Base-by-base conservation (phyloP, 352 stramenopile species). In the Phytophthora foliorum region DNA sequence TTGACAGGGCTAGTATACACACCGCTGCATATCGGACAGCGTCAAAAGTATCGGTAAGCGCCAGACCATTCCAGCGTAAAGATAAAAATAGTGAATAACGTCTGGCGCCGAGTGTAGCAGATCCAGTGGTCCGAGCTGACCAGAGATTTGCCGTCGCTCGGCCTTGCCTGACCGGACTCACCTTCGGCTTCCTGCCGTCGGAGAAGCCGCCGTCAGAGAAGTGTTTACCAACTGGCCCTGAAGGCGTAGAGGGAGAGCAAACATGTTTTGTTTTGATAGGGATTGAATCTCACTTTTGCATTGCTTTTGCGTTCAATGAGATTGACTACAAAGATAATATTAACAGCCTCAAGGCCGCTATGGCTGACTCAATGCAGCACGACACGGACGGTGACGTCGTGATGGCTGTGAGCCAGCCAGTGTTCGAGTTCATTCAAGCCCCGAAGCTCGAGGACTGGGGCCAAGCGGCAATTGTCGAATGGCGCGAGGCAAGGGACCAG, bases 381-480 rank as follows among this genome's bases (percentile, higher is more conserved):
- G 36, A 42, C 36, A 11, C 36, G 36, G 52, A 72, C 42, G 64
- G 51, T 14, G 51, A 67, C 45, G 51, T 72, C 22, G 64, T 60
- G 4, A 67, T 72, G 56, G 39, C 57, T 8, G 50, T 67, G 9
- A 36, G 38, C 14, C 57, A 66, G 34, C 36, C 57, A 10, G 44
- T 67, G 31, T 63, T 63, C 57, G 57, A 58, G 44, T 62, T 60
- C 32, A 63, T 72, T 39, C 31, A 59, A 17, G 45, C 61, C 25
- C 36, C 55, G 21, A 59, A 45, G 52, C 25, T 74, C 2, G 34
- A 38, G 34, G 39, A 45, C 13, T 69, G 57, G 51, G 50, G 36
- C 44, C 66, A 67, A 27, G 32, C 51, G 4, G 29, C 32, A 54
- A 57, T 74, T n/a, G 53, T 74, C 66, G 39, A 57, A 22, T 74